Percentiles rank a stretch among this genome's conserved stretches.
These are phyloP conservation scores for Eryngium alpinum DNA, from an alignment of 140 eudicot species.

Conservation along the genomic window DNA sequence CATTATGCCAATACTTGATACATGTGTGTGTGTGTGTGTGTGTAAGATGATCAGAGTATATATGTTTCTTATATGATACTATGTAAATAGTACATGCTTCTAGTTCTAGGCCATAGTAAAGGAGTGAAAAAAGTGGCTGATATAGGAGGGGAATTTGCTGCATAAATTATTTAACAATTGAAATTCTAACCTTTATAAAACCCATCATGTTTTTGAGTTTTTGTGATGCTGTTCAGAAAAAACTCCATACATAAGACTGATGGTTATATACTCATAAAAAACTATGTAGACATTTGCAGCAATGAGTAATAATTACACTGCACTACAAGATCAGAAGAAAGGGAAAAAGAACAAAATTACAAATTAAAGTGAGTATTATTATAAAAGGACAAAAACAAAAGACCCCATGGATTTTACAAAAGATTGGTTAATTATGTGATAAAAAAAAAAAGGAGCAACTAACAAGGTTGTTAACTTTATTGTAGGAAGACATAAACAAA, in stretches of 20 bases:
- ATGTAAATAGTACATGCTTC: neutral
- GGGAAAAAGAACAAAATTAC: neutral
- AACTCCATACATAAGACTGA: too few relatives aligned
- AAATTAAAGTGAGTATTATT: neutral
- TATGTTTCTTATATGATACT: neutral
- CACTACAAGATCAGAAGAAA: neutral
- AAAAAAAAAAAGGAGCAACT: neutral
- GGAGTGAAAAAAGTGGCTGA: too few relatives aligned
- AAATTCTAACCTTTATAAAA: too few relatives aligned
- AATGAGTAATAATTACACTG: neutral
- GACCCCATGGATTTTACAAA: neutral
- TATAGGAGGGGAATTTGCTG: neutral
- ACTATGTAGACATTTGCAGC: too few relatives aligned
- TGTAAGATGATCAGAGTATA: neutral
- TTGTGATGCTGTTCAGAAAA: too few relatives aligned
- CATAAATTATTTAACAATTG: neutral
- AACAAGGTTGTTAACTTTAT: neutral
- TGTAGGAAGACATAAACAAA: neutral
- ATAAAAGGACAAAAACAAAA: neutral
- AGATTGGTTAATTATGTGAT: neutral
- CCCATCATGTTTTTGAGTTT: too few relatives aligned
- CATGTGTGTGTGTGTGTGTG: too few relatives aligned
- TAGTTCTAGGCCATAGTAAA: conserved; percentile 20
- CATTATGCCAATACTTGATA: conserved; percentile 14
- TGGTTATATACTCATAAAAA: too few relatives aligned